phyloP scores from a whole-genome alignment of 176 grass and related monocot species.

The Saccharum officinarum region DNA sequence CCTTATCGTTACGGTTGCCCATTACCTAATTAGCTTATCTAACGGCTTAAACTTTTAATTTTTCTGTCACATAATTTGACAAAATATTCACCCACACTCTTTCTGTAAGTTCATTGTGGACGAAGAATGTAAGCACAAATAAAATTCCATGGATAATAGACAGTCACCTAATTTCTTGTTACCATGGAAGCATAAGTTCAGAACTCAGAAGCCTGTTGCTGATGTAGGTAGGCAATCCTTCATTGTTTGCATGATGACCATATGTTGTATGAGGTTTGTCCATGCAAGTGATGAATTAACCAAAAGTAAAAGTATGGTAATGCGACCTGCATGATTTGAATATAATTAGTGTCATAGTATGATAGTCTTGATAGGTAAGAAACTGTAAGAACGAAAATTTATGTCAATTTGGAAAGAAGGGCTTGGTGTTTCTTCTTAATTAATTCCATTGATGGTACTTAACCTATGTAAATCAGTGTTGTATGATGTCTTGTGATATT shows the following conservation, averaged over 20 bases:
- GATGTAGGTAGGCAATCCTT: conserved; percentile 12
- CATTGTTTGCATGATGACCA: conserved; percentile 5
- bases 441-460: not conserved
- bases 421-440: conserved; percentile 26
- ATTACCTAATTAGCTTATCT: conserved; percentile 2
- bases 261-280: not conserved
- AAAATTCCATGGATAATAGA: not conserved
- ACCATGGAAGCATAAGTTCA: conserved; percentile 1
- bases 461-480: not conserved
- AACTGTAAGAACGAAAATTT: not conserved
- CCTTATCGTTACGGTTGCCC: not conserved
- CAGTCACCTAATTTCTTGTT: conserved; percentile 7
- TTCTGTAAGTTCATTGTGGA: not conserved
- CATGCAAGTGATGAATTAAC: not conserved
- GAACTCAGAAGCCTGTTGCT: conserved; percentile 10
- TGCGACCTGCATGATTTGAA: not conserved
- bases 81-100: not conserved
- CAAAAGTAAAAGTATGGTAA: not conserved
- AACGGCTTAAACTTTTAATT: conserved; percentile 23
- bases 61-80: not conserved
- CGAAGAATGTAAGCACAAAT: not conserved
- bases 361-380: not conserved
- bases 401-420: conserved; percentile 6
- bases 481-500: not conserved
- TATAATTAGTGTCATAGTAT: conserved; percentile 1